Base-by-base conservation (phyloP, 2,329 filamentous ascomycete genomes). In the Fusarium clavum region DNA sequence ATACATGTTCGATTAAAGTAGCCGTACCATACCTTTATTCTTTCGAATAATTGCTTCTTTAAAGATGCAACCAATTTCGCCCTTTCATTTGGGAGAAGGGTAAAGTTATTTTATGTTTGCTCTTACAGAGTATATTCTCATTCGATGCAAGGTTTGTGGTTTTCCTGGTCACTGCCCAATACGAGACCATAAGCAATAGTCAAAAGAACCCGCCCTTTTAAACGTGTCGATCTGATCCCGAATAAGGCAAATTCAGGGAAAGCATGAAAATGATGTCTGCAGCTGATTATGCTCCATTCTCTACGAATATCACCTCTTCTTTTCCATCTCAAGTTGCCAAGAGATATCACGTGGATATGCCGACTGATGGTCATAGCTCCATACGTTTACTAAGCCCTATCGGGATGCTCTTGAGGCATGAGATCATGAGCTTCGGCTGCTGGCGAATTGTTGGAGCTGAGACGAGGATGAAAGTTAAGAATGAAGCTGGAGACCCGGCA, bases 281-380 rank as follows among this genome's bases (percentile, higher is more conserved):
- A 43, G 44, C 44, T 40, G 20, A 27, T 47, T 34, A 49, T 43
- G 40, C 46, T 47, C 40, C 38, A 25, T 38, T 61, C 68, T 58
- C 61, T 51, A 38, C 34, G 18, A 38, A 38, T 54, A 51, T 58
- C 54, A 57, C 48, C 22, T 68, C 48, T 22, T 44, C 38, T 47
- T 27, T 40, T 43, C 44, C 47, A 51, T 27, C 47, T 64, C 47
- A 18, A 56, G 61, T 47, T 55, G 67, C 61, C 57, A 67, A 71
- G 57, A 34, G 52, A 70, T 69, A 69, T 70, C 77, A 77, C 75
- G 74, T 70, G 62, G 48, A 66, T 54, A 20, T 30, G 25, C 30
- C 32, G 40, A 47, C n/a, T 29, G 49, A 56, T 77, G 76, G 75
- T 71, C 77, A 76, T 76, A 77, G 77, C 75, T 76, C 64, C 62